These are phyloP conservation scores for Albatrellus ellisii DNA, from an alignment of 768 basidiomycete genomes.

Conservation along the genomic window DNA sequence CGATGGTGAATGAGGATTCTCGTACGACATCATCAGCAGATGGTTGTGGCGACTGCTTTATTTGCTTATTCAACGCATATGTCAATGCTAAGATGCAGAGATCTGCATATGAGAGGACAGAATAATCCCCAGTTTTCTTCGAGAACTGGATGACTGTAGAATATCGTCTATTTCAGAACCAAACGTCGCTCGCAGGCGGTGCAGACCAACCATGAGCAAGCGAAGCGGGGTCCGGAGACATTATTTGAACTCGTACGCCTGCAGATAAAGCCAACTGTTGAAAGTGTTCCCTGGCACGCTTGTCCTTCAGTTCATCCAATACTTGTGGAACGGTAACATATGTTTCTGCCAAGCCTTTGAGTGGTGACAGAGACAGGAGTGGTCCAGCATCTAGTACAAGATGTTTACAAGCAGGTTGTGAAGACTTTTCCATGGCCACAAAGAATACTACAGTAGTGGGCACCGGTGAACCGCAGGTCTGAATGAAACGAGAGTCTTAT, in stretches of 20 bases:
- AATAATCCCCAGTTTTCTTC: constrained; percentile 93
- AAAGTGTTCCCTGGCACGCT: constrained; percentile 76
- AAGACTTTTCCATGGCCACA: constrained; percentile 9
- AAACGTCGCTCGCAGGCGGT: not conserved
- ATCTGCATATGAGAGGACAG: constrained; percentile 86
- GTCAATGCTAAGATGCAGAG: constrained; percentile 84
- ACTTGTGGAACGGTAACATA: constrained; percentile 89
- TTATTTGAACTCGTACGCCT: constrained; percentile 62
- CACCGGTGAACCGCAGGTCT: too few species aligned
- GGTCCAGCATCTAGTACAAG: constrained; percentile 93
- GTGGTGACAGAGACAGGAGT: constrained; percentile 74
- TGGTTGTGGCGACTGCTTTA: constrained; percentile 20
- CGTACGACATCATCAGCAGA: constrained; percentile 15
- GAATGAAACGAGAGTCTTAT: too few species aligned
- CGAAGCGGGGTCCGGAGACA: constrained; percentile 55
- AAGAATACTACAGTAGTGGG: too few species aligned
- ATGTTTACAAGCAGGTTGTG: constrained; percentile 45
- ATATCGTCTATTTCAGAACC: constrained; percentile 8
- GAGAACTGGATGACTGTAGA: constrained; percentile 74
- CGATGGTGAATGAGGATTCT: not conserved
- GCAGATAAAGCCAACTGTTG: constrained; percentile 62
- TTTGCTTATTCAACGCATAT: constrained; percentile 55
- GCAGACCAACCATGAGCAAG: constrained; percentile 41
- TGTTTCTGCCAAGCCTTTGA: constrained; percentile 77
- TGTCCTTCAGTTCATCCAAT: constrained; percentile 80